Conservation (phyloP, 805 yeast genomes). For the Lipomyces spencermartinsiae region DNA sequence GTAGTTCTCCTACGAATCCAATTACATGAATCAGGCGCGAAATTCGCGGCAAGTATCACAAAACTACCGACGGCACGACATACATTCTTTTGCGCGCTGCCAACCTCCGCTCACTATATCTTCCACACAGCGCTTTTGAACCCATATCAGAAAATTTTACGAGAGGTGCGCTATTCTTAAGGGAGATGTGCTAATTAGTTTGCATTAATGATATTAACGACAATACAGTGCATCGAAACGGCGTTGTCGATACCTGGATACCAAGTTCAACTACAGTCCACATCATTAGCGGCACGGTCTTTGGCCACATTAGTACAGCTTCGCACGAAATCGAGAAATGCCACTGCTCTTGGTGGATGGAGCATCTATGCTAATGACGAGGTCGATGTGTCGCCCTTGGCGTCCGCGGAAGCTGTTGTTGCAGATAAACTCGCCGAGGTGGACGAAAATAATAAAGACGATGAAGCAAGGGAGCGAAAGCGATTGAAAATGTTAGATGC, state of each 20-base stretch:
- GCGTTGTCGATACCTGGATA: conserved; percentile 27
- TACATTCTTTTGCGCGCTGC: conserved; percentile 27
- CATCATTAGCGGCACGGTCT: conserved; percentile 29
- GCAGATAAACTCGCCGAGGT: neutral
- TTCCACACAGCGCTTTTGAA: conserved; percentile 33
- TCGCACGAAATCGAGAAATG: conserved; percentile 20
- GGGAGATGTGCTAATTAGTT: too few relatives aligned
- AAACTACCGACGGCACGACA: conserved; percentile 14
- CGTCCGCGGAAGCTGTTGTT: conserved; percentile 22
- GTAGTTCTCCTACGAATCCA: conserved; percentile 29
- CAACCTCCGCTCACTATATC: conserved; percentile 20
- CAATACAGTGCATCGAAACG: conserved; percentile 26
- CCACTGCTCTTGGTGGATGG: conserved; percentile 40
- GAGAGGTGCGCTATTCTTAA: conserved; percentile 19
- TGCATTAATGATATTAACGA: neutral
- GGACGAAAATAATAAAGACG: conserved; percentile 2
- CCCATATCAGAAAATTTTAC: conserved; percentile 26
- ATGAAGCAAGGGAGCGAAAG: conserved; percentile 15
- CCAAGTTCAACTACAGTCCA: conserved; percentile 20
- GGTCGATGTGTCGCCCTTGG: conserved; percentile 36
- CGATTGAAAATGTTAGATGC: conserved; percentile 26
- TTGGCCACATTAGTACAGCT: conserved; percentile 25
- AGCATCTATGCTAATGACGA: conserved; percentile 34
- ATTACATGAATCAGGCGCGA: conserved; percentile 17
- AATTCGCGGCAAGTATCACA: neutral